Conservation (phyloP, 495 filamentous ascomycete genomes). For the Sphaerosporella brunnea region DNA sequence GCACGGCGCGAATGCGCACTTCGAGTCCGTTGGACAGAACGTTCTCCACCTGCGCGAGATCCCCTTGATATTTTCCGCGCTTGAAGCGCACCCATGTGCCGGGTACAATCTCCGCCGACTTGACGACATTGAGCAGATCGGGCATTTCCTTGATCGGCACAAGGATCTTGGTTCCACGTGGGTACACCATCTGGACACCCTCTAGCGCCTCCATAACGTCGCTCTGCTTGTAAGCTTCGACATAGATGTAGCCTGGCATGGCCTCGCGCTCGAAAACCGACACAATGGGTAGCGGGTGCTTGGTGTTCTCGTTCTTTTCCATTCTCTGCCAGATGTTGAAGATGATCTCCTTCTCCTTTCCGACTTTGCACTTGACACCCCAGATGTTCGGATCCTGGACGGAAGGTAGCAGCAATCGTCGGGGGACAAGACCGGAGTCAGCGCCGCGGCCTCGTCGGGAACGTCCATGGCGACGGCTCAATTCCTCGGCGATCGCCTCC, state of each 20-base stretch:
- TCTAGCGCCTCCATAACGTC: conserved; percentile 70
- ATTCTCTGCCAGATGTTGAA: conserved; percentile 72
- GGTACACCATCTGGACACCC: conserved; percentile 69
- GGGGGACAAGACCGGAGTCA: conserved; percentile 56
- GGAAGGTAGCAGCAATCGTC: conserved; percentile 72
- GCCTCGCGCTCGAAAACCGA: conserved; percentile 78
- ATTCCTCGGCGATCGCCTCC: conserved; percentile 74
- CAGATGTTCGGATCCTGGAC: conserved; percentile 94
- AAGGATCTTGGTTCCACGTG: conserved; percentile 59
- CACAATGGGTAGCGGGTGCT: conserved; percentile 59
- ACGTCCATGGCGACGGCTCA: conserved; percentile 68
- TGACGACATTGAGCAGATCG: conserved; percentile 74
- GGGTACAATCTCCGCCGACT: conserved; percentile 67
- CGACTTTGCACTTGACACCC: conserved; percentile 80
- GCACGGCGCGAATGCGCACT: conserved; percentile 69
- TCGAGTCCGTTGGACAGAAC: conserved; percentile 85
- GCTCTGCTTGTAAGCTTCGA: conserved; percentile 71
- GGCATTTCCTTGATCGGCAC: conserved; percentile 98
- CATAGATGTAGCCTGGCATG: conserved; percentile 89
- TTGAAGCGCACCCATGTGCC: conserved; percentile 84
- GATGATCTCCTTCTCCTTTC: conserved; percentile 84
- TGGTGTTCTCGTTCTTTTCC: conserved; percentile 54
- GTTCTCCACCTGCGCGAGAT: conserved; percentile 85
- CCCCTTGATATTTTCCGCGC: conserved; percentile 65
- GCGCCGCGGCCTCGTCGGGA: conserved; percentile 31